These are phyloP conservation scores for Naganishia randhawae DNA, from an alignment of 768 basidiomycete species.

Conservation along the genomic window DNA sequence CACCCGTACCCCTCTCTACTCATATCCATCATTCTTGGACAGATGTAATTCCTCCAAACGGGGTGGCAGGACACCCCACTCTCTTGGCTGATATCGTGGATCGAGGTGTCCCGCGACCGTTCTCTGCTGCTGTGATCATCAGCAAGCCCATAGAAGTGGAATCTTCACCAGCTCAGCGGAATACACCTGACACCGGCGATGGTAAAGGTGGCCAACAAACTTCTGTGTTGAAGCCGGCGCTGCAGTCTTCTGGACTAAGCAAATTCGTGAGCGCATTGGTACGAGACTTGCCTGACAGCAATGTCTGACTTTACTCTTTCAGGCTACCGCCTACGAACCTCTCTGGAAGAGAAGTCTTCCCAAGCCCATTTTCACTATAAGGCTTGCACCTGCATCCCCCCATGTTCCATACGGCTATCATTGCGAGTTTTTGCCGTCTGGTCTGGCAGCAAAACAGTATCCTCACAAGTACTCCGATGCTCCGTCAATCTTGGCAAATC, in stretches of 20 bases:
- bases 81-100: neutral
- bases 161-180: neutral
- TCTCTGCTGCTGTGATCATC: neutral
- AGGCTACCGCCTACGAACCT: constrained; percentile 20
- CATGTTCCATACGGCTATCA: constrained; percentile 21
- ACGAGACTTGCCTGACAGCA: neutral
- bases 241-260: constrained; percentile 3
- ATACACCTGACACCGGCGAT: neutral
- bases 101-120: neutral
- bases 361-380: neutral
- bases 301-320: neutral
- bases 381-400: neutral
- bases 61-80: constrained; percentile 7
- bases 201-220: neutral
- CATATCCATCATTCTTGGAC: constrained; percentile 10
- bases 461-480: neutral
- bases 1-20: neutral
- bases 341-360: constrained; percentile 10
- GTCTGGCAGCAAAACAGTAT: neutral
- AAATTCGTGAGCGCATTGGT: constrained; percentile 8
- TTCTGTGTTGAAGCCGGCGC: neutral
- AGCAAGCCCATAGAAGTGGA: neutral
- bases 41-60: constrained; percentile 12
- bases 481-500: constrained; percentile 30
- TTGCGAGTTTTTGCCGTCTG: neutral